These are phyloP conservation scores for Wallacemonas sp. DNA, from an alignment of 208 protist species.

Conservation along the genomic window DNA sequence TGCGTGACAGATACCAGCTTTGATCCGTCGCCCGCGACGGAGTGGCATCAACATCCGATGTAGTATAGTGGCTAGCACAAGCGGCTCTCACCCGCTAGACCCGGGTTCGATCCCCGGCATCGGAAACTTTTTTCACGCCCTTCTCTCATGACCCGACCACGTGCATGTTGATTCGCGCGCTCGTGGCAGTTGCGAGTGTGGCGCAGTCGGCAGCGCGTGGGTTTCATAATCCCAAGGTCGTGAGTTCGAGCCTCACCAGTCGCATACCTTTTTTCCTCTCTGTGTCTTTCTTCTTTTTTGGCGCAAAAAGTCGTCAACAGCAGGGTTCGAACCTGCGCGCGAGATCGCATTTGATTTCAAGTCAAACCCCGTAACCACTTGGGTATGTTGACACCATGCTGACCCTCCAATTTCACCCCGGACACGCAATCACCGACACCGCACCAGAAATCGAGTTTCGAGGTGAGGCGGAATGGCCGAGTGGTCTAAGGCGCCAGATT, in stretches of 20 bases:
- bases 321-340: conserved; percentile 90
- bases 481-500: no score
- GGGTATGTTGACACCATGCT: conserved; percentile 62
- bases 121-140: conserved; percentile 14
- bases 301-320: conserved; percentile 46
- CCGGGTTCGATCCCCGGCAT: conserved; percentile 87
- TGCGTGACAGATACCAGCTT: not conserved
- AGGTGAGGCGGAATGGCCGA: conserved; percentile 23
- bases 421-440: not conserved
- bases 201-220: conserved; percentile 95
- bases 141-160: no score
- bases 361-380: conserved; percentile 92
- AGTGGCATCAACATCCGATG: conserved; percentile 45
- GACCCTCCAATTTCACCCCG: not conserved
- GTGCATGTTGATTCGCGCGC: no score
- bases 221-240: conserved; percentile 96
- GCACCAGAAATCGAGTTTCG: not conserved
- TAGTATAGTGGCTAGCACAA: conserved; percentile 95
- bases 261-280: conserved; percentile 36
- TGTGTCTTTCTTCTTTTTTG: no score
- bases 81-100: conserved; percentile 92
- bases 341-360: conserved; percentile 92
- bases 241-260: conserved; percentile 91
- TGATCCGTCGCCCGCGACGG: not conserved
- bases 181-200: conserved; percentile 56